Evolutionary conservation across 192 early-diverging fungal genomes (phyloP).

Genomic region (Coemansia sp.): DNA sequence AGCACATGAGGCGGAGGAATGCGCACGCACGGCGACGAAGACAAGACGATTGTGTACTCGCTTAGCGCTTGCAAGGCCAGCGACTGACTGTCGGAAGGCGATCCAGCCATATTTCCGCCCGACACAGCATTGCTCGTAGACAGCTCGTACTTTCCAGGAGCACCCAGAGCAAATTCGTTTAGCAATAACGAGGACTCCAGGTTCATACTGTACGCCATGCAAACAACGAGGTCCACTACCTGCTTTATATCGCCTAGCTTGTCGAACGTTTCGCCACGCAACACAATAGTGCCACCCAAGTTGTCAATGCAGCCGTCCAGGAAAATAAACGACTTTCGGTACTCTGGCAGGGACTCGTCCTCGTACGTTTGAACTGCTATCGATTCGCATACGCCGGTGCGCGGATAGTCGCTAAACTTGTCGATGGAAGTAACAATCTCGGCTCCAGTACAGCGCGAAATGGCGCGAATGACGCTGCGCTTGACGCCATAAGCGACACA

Average conservation of each 20-base stretch:
- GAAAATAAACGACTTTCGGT: constrained; percentile 83
- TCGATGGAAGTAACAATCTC: constrained; percentile 84
- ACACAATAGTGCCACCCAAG: constrained; percentile 83
- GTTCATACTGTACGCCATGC: constrained; percentile 85
- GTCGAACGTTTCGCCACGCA: constrained; percentile 79
- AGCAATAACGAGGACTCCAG: constrained; percentile 80
- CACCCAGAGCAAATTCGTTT: constrained; percentile 74
- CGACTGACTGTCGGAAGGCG: constrained; percentile 18
- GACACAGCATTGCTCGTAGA: background rate
- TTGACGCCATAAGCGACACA: constrained; percentile 87
- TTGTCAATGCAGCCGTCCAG: constrained; percentile 83
- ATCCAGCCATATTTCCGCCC: background rate
- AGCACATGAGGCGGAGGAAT: constrained; percentile 89
- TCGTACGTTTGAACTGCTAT: constrained; percentile 83
- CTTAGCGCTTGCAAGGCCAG: constrained; percentile 61
- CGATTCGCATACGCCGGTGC: constrained; percentile 74
- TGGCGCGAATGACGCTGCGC: constrained; percentile 76
- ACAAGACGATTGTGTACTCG: constrained; percentile 73
- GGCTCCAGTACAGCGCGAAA: constrained; percentile 86
- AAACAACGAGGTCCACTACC: constrained; percentile 80
- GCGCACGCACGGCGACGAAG: constrained; percentile 83
- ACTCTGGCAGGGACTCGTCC: constrained; percentile 77
- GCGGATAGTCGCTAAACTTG: constrained; percentile 71
- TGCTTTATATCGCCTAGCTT: constrained; percentile 77
- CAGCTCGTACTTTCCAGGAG: constrained; percentile 35